Conservation (phyloP, 2,329 filamentous ascomycete genomes). For the Hypocreales sp. region DNA sequence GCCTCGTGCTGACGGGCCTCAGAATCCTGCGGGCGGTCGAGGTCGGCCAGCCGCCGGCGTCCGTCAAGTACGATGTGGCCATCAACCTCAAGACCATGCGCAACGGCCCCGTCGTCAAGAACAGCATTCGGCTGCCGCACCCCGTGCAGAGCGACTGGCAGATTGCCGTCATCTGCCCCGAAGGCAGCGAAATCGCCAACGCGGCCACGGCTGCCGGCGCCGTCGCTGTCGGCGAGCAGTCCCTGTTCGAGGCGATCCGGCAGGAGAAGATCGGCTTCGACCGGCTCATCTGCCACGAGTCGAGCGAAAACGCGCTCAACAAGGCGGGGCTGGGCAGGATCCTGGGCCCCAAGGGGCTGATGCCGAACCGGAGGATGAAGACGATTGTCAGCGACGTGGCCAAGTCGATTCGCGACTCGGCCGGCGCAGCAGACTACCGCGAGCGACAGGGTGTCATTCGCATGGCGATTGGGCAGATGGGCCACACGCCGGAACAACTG, state of each 20-base stretch:
- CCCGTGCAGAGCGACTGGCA: constrained; percentile 77
- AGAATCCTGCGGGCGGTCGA: constrained; percentile 88
- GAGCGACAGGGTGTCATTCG: constrained; percentile 74
- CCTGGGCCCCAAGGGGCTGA: constrained; percentile 77
- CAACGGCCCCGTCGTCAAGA: constrained; percentile 75
- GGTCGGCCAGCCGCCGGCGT: constrained; percentile 61
- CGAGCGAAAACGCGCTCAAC: constrained; percentile 62
- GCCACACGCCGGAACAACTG: constrained; percentile 76
- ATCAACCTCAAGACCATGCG: constrained; percentile 71
- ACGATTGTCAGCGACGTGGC: constrained; percentile 76
- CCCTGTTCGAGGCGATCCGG: constrained; percentile 64
- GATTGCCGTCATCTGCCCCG: constrained; percentile 84
- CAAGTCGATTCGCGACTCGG: constrained; percentile 61
- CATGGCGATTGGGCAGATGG: constrained; percentile 81
- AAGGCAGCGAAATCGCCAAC: constrained; percentile 56
- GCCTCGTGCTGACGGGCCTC: not conserved
- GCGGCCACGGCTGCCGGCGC: constrained; percentile 70
- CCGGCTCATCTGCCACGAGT: constrained; percentile 69
- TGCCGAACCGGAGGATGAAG: constrained; percentile 79
- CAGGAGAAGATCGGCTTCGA: constrained; percentile 74
- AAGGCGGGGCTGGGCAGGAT: constrained; percentile 69
- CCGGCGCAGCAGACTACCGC: constrained; percentile 74
- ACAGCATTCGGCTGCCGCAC: constrained; percentile 75
- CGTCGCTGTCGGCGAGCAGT: constrained; percentile 68
- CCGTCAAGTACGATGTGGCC: constrained; percentile 77